Evolutionary conservation across 1,139 yeast species (phyloP).

Genomic region (Geotrichum aggregatum): DNA sequence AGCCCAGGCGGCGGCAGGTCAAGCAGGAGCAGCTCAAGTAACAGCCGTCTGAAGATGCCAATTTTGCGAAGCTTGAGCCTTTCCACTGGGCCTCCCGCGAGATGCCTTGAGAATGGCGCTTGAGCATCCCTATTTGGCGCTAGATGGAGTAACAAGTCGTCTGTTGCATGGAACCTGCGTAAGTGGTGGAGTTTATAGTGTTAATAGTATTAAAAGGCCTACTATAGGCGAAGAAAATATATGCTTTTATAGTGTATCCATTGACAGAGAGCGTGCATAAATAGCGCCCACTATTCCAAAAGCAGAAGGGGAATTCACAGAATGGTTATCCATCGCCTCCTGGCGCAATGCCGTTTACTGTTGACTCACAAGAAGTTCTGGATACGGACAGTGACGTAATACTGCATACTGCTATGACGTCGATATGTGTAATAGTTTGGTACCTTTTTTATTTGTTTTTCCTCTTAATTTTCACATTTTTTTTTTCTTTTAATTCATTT

Average conservation of each 20-base stretch:
- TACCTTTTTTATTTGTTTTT: neutral
- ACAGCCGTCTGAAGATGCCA: neutral
- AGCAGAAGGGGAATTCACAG: neutral
- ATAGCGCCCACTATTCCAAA: neutral
- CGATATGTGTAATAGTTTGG: neutral
- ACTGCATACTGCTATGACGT: neutral
- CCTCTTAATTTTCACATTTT: neutral
- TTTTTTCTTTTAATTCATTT: neutral
- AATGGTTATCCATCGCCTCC: neutral
- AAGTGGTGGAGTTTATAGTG: neutral
- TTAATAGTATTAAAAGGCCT: too few relatives aligned
- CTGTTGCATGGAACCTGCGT: neutral
- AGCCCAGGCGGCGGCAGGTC: slow-evolving; percentile 8
- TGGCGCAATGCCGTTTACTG: slow-evolving; percentile 1
- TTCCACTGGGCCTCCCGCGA: too few relatives aligned
- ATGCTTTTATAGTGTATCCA: neutral
- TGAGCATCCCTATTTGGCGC: too few relatives aligned
- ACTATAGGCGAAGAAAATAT: too few relatives aligned
- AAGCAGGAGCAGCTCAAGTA: neutral
- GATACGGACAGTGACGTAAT: neutral
- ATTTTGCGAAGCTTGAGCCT: neutral
- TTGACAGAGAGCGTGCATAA: neutral
- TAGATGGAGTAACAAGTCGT: too few relatives aligned
- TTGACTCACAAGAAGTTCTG: neutral
- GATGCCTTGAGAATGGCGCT: too few relatives aligned